Conservation (phyloP, 108 stramenopile species). For the Nitzschia putrida region DNA sequence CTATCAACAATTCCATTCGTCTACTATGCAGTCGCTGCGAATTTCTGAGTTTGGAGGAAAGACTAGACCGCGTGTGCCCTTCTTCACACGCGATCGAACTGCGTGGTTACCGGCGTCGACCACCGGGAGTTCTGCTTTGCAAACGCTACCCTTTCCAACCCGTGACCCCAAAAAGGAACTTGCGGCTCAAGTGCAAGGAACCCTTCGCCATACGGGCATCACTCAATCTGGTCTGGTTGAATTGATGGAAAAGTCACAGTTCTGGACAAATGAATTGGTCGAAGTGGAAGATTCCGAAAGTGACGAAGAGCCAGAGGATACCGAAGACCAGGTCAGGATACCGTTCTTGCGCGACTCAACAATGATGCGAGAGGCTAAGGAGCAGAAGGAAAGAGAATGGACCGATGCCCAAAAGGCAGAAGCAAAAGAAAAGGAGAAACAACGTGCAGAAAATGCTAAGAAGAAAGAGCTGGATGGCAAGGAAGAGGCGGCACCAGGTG, state of each 20-base stretch:
- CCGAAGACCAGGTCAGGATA: not conserved
- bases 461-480: conserved; percentile 15
- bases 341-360: conserved; percentile 7
- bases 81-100: conserved; percentile 21
- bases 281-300: conserved; percentile 8
- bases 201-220: conserved; percentile 22
- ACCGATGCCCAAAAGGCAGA: conserved; percentile 27
- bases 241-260: conserved; percentile 21
- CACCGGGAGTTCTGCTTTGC: too few species aligned
- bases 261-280: conserved; percentile 11
- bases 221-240: conserved; percentile 9
- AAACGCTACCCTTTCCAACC: not conserved
- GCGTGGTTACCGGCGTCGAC: conserved; percentile 5
- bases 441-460: conserved; percentile 1
- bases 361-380: conserved; percentile 34
- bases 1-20: conserved; percentile 5
- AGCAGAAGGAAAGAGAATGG: conserved; percentile 36
- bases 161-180: conserved; percentile 6
- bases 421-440: conserved; percentile 24
- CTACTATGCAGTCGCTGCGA: not conserved
- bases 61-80: conserved; percentile 12
- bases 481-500: conserved; percentile 17
- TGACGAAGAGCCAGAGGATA: conserved; percentile 11
- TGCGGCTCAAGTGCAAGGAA: conserved; percentile 17
- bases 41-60: not conserved